Evolutionary conservation across 768 basidiomycete species (phyloP), one percentile per base, ranked within the genome.

Genomic region (Mycena kentingensis): DNA sequence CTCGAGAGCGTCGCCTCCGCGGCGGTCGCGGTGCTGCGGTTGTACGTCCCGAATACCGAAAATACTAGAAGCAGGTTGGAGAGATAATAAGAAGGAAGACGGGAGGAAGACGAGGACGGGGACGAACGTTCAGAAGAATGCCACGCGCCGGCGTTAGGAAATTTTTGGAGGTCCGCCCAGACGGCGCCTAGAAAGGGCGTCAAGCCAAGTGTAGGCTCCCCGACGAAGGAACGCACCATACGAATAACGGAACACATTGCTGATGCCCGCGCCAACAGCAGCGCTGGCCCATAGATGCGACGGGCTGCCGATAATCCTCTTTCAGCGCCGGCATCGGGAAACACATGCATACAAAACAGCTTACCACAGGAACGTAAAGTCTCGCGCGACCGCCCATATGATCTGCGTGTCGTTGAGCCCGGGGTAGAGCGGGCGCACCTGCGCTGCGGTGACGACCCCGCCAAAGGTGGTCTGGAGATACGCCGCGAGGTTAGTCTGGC

Each of bases 21-120:
- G 4, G 43, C 37, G 4, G 63, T 60, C 0, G 65, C 66, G 0
- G 65, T 65, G 1, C 53, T 49, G n/a, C 11, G 35, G 32, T 64
- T 66, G 58, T 52, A 65, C 2, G 65, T 65, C 13, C 65, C 66
- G 49, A 67, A 67, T n/a, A 67, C 52, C 28, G 60, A 55, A 5
- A 22, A 38, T 7, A 65, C 64, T 65, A 34, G 28, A 25, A 7
- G 35, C 21, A 2, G 34, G 29, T 19, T 12, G 24, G 29, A 5
- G 2, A 28, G 6, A 15, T 21, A 36, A 16, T 8, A 32, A 27
- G 29, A 34, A n/a, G 32, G n/a, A 37, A 28, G 5, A 25, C 13
- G 18, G 16, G 18, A 32, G 28, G 21, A 8, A n/a, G n/a, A n/a
- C n/a, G n/a, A 28, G 19, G 32, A 49, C 19, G 27, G 12, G 35